Conservation (phyloP, 805 yeast species). For the Myxozyma sirexii region DNA sequence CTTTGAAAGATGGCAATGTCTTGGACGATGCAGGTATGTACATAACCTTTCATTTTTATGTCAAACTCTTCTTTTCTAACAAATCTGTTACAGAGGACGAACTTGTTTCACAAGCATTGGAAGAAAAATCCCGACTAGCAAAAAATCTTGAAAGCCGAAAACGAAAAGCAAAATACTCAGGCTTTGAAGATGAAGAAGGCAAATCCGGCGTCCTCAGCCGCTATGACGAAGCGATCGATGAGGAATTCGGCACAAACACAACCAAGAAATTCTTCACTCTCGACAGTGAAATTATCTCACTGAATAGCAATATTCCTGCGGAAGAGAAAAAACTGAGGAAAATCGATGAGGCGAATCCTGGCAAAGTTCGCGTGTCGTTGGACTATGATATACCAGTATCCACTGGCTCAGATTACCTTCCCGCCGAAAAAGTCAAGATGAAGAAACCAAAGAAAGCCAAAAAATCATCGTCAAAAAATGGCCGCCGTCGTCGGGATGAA, state of each 20-base stretch:
- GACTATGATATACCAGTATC: conserved; percentile 33
- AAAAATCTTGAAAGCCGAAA: conserved; percentile 34
- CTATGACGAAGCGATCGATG: conserved; percentile 35
- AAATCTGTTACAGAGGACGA: conserved; percentile 38
- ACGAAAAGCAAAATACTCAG: conserved; percentile 28
- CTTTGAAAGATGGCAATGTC: conserved; percentile 55
- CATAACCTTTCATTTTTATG: conserved; percentile 36
- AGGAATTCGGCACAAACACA: conserved; percentile 37
- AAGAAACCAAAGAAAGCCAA: conserved; percentile 50
- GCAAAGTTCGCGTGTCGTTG: conserved; percentile 36
- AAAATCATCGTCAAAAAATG: conserved; percentile 44
- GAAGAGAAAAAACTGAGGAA: not conserved
- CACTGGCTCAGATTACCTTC: conserved; percentile 41
- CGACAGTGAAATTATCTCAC: conserved; percentile 26
- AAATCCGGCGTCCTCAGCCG: conserved; percentile 29
- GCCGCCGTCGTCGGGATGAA: conserved; percentile 42
- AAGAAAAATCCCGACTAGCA: conserved; percentile 42
- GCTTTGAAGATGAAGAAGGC: conserved; percentile 39
- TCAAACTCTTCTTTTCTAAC: conserved; percentile 31
- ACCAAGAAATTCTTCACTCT: conserved; percentile 25
- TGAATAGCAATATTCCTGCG: not conserved
- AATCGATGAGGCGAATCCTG: conserved; percentile 7
- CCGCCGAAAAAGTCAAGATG: conserved; percentile 43
- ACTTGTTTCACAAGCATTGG: conserved; percentile 50
- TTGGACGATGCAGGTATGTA: conserved; percentile 43